Evolutionary conservation across 2,329 filamentous ascomycete species (phyloP), one percentile per base, ranked within the genome.

Genomic region (Trichoderma sp.): DNA sequence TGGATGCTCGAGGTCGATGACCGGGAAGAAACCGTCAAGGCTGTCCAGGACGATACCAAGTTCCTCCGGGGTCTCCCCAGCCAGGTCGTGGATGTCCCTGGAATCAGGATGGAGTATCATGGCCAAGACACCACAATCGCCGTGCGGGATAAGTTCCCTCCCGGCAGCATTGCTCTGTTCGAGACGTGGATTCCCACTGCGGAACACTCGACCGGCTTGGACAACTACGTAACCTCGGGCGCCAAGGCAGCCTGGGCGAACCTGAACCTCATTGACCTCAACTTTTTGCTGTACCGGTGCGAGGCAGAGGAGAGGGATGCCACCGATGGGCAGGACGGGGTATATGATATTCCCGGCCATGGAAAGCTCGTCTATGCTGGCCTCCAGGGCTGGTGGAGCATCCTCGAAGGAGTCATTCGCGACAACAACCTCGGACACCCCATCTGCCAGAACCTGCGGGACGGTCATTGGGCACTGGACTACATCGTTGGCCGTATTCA

Each of bases 321-420:
- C 7, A 97, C 90, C 68, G 85, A 84, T 59, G 92, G 92, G 4
- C 84, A 85, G 66, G 92, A 97, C 74, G 94, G 95, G n/a, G 88
- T 89, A 9, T 99, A 98, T 78, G 85, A 88, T 60, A 90, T 99
- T 68, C 95, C 95, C 1, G 88, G 89, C 1, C 82, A 93, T 73
- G 94, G 93, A 2, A 88, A 90, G 66, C 84, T 97, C 48, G 91
- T 97, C 2, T 99, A 98, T 76, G 94, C 94, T 67, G 95, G 95
- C 67, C 83, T 99, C n/a, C 95, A 99, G 76, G 96, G 96, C 44
- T 99, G 95, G 94, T 97, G 94, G 93, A 97, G 93, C 74, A 82
- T 97, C 0, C 80, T 99, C 48, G 89, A 92, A 71, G 83, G 90
- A 65, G 90, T 99, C 67, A 91, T 98, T 71, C 85, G 84, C 58